These are phyloP conservation scores for Thraustochytrium sp. DNA, from an alignment of 352 stramenopile genomes.

Conservation along the genomic window DNA sequence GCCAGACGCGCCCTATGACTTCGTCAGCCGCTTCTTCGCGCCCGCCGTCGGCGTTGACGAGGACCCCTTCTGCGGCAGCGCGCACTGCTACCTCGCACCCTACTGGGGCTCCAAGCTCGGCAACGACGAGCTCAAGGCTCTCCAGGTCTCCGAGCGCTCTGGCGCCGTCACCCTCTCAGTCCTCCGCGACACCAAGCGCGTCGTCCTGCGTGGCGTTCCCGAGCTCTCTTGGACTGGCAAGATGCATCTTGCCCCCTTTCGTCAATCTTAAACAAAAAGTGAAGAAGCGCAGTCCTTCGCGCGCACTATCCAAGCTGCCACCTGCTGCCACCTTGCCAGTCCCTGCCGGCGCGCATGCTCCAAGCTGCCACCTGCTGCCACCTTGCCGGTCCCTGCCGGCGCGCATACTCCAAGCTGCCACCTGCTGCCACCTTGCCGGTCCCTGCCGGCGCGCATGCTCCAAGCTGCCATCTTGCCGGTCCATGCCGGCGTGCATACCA, in stretches of 20 bases:
- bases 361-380: too few relatives aligned
- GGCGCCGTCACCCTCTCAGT: neutral
- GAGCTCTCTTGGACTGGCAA: conserved; percentile 28
- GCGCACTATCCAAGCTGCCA: too few relatives aligned
- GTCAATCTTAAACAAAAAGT: too few relatives aligned
- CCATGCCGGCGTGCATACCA: too few relatives aligned
- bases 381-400: too few relatives aligned
- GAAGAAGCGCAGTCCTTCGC: too few relatives aligned
- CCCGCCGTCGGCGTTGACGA: conserved; percentile 77
- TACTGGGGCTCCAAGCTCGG: conserved; percentile 64
- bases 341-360: too few relatives aligned
- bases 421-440: too few relatives aligned
- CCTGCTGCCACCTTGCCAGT: too few relatives aligned
- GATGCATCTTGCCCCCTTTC: neutral
- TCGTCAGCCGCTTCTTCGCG: conserved; percentile 71
- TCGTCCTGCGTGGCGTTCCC: neutral
- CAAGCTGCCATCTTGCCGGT: too few relatives aligned
- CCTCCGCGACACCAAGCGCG: neutral
- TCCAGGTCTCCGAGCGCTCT: conserved; percentile 5
- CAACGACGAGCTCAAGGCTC: neutral
- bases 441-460: too few relatives aligned
- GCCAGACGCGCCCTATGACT: neutral
- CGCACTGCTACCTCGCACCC: conserved; percentile 72
- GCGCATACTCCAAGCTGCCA: too few relatives aligned
- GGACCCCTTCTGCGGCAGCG: conserved; percentile 84